Conservation (phyloP, 495 filamentous ascomycete genomes). For the Chaetomium cochliodes region DNA sequence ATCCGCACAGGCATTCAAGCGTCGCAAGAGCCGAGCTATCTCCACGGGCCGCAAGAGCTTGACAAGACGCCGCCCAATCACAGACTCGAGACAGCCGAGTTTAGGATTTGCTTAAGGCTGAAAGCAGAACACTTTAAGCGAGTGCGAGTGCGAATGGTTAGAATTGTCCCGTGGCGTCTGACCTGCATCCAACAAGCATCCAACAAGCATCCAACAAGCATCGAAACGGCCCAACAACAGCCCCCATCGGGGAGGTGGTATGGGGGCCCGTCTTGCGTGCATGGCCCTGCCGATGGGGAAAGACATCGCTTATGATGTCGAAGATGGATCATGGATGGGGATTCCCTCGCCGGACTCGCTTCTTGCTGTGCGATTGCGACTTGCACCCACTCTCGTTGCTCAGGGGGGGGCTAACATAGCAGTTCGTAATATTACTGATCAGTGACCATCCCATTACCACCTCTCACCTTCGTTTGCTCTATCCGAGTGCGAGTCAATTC, state of each 20-base stretch:
- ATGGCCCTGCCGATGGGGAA: neutral
- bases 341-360: neutral
- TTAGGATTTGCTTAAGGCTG: neutral
- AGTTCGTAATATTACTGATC: neutral
- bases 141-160: constrained; percentile 12
- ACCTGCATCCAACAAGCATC: neutral
- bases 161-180: neutral
- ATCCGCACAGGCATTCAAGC: neutral
- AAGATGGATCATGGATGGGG: neutral
- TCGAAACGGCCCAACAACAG: neutral
- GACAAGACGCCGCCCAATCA: neutral
- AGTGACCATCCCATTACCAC: no score
- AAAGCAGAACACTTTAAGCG: constrained; percentile 2
- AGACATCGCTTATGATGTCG: neutral
- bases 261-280: neutral
- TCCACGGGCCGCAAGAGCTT: neutral
- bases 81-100: neutral
- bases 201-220: neutral
- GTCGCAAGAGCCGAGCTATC: neutral
- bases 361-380: neutral
- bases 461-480: neutral
- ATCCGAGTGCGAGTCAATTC: constrained; percentile 12
- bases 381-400: neutral
- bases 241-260: neutral
- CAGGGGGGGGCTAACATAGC: neutral